Percentiles rank a stretch among this genome's conserved stretches.
phyloP scores from a whole-genome alignment of 2,329 filamentous ascomycete species.

The Colletotrichum phormii region DNA sequence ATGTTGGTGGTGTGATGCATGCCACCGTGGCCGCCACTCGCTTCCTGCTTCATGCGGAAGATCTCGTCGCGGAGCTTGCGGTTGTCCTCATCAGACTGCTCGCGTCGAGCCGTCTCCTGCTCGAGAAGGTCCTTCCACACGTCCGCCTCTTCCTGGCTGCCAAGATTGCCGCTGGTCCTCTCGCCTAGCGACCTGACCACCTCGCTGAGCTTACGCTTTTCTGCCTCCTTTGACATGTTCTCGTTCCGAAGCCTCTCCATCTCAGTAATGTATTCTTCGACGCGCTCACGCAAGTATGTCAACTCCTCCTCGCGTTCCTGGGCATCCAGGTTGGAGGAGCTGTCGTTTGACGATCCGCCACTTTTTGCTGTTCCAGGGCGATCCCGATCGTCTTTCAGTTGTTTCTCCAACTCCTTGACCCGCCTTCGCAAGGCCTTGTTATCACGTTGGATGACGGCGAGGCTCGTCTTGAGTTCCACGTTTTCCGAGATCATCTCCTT shows the following conservation, averaged over 20 bases:
- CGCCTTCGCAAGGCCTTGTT: conserved; percentile 85
- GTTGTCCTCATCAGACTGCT: conserved; percentile 92
- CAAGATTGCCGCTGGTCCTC: conserved; percentile 61
- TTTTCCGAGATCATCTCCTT: conserved; percentile 99
- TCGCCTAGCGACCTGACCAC: conserved; percentile 71
- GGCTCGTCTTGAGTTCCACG: conserved; percentile 91
- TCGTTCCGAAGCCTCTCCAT: conserved; percentile 87
- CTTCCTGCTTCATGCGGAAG: conserved; percentile 75
- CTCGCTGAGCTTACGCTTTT: conserved; percentile 88
- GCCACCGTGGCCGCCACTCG: conserved; percentile 50
- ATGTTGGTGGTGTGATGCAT: conserved; percentile 73
- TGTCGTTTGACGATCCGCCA: conserved; percentile 67
- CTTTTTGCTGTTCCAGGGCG: conserved; percentile 71
- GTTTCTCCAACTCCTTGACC: conserved; percentile 88
- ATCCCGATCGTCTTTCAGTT: conserved; percentile 74
- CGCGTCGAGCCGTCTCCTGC: conserved; percentile 87
- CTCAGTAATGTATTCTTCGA: conserved; percentile 85
- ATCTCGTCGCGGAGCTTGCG: conserved; percentile 86
- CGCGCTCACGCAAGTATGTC: conserved; percentile 82
- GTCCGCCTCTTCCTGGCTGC: conserved; percentile 74
- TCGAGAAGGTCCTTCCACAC: conserved; percentile 97
- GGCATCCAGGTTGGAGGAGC: conserved; percentile 66
- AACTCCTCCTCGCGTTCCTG: conserved; percentile 87
- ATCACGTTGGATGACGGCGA: conserved; percentile 90
- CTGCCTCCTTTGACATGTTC: conserved; percentile 80